These are phyloP conservation scores for Eucalyptus sp. DNA, from an alignment of 345 rosid species.

Conservation along the genomic window DNA sequence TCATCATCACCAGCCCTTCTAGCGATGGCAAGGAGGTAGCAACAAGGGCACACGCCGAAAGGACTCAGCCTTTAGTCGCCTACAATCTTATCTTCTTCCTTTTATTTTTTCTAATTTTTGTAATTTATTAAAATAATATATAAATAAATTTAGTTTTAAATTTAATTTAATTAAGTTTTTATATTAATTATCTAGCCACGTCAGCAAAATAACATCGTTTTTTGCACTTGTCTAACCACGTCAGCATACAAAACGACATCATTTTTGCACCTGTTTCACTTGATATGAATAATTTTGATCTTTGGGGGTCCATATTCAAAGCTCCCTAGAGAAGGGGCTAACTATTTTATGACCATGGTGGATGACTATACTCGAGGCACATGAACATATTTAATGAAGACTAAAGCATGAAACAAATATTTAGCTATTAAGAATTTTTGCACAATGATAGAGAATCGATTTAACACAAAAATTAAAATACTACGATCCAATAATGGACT, in stretches of 20 bases:
- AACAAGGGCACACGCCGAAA: rapidly evolving
- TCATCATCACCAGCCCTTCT: rapidly evolving
- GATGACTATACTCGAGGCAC: neutral
- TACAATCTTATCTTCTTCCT: too few species aligned
- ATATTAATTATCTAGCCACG: too few species aligned
- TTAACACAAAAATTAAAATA: neutral
- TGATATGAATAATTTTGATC: neutral
- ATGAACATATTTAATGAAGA: neutral
- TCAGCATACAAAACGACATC: rapidly evolving
- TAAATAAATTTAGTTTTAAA: too few species aligned
- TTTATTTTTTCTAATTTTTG: too few species aligned
- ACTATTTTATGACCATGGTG: neutral
- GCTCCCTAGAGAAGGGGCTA: neutral
- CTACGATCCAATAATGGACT: neutral
- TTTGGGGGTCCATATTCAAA: neutral
- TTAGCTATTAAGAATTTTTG: neutral
- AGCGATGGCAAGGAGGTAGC: rapidly evolving
- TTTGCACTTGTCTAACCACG: rapidly evolving
- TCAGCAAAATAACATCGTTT: too few species aligned
- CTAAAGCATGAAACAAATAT: neutral
- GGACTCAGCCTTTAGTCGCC: too few species aligned
- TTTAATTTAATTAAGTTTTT: too few species aligned
- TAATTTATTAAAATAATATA: too few species aligned
- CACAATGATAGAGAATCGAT: neutral
- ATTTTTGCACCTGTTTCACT: rapidly evolving